A percentile compares a stretch with the other conserved stretches of the same genome.
phyloP scores from a whole-genome alignment of 202 grass and related monocot species.

The Panicum hallii region DNA sequence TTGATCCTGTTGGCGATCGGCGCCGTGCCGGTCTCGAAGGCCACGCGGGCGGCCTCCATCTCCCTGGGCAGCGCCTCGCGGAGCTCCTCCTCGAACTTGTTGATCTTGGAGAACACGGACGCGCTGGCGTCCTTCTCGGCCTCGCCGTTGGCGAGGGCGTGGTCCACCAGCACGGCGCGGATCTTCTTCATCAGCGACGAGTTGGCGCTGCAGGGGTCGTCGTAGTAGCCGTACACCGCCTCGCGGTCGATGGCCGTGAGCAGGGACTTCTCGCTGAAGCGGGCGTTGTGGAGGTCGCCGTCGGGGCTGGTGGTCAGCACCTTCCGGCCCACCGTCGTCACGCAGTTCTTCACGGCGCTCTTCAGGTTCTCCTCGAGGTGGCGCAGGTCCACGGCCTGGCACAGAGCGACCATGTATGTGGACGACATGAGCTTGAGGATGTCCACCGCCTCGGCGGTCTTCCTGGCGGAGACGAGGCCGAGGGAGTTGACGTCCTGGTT shows the following conservation, averaged over 20 bases:
- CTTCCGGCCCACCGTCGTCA: slow-evolving; percentile 53
- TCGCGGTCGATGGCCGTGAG: slow-evolving; percentile 69
- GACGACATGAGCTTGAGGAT: slow-evolving; percentile 87
- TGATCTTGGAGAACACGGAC: slow-evolving; percentile 72
- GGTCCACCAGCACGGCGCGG: slow-evolving; percentile 73
- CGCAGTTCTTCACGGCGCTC: slow-evolving; percentile 55
- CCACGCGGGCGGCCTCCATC: slow-evolving; percentile 53
- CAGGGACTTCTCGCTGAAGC: slow-evolving; percentile 78
- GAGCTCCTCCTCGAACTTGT: slow-evolving; percentile 56
- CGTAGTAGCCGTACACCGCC: slow-evolving; percentile 63
- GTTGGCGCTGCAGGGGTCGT: slow-evolving; percentile 62
- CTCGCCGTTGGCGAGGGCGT: slow-evolving; percentile 57
- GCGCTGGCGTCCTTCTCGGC: slow-evolving; percentile 55
- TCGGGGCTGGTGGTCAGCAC: slow-evolving; percentile 54
- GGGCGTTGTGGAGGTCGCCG: slow-evolving; percentile 64
- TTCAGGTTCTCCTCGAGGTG: slow-evolving; percentile 85
- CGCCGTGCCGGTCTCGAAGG: slow-evolving; percentile 53
- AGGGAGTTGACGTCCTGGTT: slow-evolving; percentile 92
- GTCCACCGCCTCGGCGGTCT: slow-evolving; percentile 80
- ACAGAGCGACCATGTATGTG: slow-evolving; percentile 71
- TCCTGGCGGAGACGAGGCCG: slow-evolving; percentile 78
- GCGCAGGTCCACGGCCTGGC: slow-evolving; percentile 81
- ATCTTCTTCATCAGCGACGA: slow-evolving; percentile 76
- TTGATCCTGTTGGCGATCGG: slow-evolving; percentile 57
- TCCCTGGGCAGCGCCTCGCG: slow-evolving; percentile 57